Evolutionary conservation across 2,329 filamentous ascomycete species (phyloP), one percentile per base, ranked within the genome.

Genomic region (Fusarium anthophilum): DNA sequence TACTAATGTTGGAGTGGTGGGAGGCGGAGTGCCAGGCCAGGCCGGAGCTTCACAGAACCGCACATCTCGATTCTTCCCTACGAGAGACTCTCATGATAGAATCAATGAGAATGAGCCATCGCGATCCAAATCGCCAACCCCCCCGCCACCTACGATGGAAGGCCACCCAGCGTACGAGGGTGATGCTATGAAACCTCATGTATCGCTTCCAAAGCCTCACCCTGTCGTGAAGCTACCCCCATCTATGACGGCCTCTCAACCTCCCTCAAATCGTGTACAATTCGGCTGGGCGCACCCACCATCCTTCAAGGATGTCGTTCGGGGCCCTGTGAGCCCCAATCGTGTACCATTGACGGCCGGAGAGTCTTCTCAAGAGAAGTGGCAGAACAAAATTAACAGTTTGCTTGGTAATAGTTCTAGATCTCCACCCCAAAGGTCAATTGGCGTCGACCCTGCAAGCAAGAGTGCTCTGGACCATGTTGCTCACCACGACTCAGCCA

Each of bases 341-440:
- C 74, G 74, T 28, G 70, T 63, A 11, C 74, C 79, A 12, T 60
- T 69, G 13, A 73, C 75, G 50, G 75, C 77, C 30, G 78, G 79
- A 22, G 85, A 86, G 56, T 83, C 83, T 13, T 80, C 81, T 67
- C 76, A 84, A 71, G 78, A 79, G 59, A 87, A 87, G 62, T 96
- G 95, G 95, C 94, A 97, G 81, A 92, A 93, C 77, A 91, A 91
- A 77, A 95, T 98, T 81, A 95, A 97, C 81, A 91, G 88, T 51
- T 87, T 97, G 50, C 87, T 98, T 41, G 89, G 91, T 35, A 51
- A 24, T 75, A 90, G 90, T n/a, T 84, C 85, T 44, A 95, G 93
- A 79, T 87, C 90, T 13, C 83, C 87, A 26, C 86, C 86, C 20
- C 86, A 87, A 51, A 91, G 88, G 77, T 86, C 88, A 66, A 86